Base-by-base conservation (phyloP, 495 filamentous ascomycete species). In the Penicillium pulvis region DNA sequence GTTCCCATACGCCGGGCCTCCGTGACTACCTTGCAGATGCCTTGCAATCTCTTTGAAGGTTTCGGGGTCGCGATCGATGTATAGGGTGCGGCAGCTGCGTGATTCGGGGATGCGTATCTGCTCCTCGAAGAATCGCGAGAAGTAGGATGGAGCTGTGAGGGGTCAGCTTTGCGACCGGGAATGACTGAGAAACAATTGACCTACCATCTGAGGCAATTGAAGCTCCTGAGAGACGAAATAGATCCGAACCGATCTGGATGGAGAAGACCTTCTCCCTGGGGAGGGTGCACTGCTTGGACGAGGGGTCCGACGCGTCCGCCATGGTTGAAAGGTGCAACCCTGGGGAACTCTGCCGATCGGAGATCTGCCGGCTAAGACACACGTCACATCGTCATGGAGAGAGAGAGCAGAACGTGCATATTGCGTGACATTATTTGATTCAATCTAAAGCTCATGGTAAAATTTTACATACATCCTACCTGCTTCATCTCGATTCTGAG, bases 201-300 rank as follows among this genome's bases (percentile, higher is more conserved):
- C 4, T 26, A 98, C 93, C 92, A 85, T 98, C 93, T 51, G 92
- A 96, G 46, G 91, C 93, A 60, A 98, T 84, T 48, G 91, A 96
- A 17, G 93, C 93, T n/a, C 93, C 93, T 0, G 92, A 97, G 42
- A 98, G 81, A 66, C 90, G 88, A 73, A 97, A 98, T 44, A 97
- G 74, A 74, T 96, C 88, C 9, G 87, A 89, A 36, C 93, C 93
- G 58, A 98, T 93, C 76, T 98, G 93, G 56, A 98, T 93, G 4
- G 93, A 87, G 69, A 97, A 98, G 3, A 96, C 87, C 72, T 88
- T 88, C 45, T 84, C 84, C 5, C 69, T 63, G 7, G 85, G 85
- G 5, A 88, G 58, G 12, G 56, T 67, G 61, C 68, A 72, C 14
- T n/a, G 39, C 12, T 36, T 14, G 12, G 33, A 36, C 39, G 16